Evolutionary conservation across 306 rosid species (phyloP), one percentile per base, ranked within the genome.

Genomic region (Medicago lupulina): DNA sequence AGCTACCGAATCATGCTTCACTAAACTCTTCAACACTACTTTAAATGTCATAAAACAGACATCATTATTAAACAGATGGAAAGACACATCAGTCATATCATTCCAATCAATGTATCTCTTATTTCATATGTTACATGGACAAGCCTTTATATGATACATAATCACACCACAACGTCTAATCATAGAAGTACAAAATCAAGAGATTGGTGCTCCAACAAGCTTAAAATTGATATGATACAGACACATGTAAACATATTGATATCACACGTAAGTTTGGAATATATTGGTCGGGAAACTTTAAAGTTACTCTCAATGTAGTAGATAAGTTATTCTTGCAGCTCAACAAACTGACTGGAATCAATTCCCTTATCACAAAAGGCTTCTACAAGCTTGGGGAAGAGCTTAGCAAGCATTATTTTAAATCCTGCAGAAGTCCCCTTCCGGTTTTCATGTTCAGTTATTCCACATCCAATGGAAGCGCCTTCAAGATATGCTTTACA

Each of bases 341-440:
- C 70, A 23, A 75, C 73, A 84, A 88, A 86, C 59, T 78, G 89
- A 84, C 84, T 86, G 88, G 90, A 89, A 67, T 87, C 90, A 28
- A 88, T 87, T 49, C 95, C 97, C 79, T 81, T 89, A 3, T 66
- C 85, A 31, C 86, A 83, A 81, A 96, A 89, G 18, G 90, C 88
- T 85, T 87, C 96, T 51, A 87, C 83, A 67, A 96, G 95, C 86
- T 81, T 92, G 66, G 95, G 93, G 60, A 89, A 76, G 86, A 96
- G 93, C 85, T 96, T 92, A 25, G 90, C 88, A 67, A 96, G 96
- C 99, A 92, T 92, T 53, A 96, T 89, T 72, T 87, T 92, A 71
- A 92, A 96, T 15, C 99, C 99, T 2, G 89, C 81, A 6, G 97
- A 92, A 84, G 93, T 85, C 57, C 93, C 97, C 77, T 66, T 83